These are phyloP conservation scores for Tripterygium wilfordii DNA, from an alignment of 177 flowering plant genomes.

Conservation along the genomic window DNA sequence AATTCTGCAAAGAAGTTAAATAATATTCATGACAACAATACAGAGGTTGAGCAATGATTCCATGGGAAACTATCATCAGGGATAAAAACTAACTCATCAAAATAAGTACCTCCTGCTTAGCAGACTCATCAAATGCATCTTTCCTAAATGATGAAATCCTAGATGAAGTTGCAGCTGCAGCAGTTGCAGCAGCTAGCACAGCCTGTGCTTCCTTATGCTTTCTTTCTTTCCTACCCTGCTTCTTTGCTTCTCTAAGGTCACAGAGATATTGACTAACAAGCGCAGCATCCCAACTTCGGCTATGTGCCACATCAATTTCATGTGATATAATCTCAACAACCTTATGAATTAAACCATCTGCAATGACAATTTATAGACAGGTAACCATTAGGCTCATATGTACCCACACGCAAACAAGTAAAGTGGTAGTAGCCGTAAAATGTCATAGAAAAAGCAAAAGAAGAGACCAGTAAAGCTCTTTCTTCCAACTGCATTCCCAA, in stretches of 20 bases:
- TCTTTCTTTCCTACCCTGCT: conserved; percentile 87
- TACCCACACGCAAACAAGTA: too few relatives aligned
- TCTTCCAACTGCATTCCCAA: conserved; percentile 44
- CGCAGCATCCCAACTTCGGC: conserved; percentile 78
- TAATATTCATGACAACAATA: too few relatives aligned
- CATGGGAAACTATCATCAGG: too few relatives aligned
- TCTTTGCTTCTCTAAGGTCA: conserved; percentile 77
- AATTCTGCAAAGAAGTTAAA: not conserved
- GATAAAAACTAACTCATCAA: too few relatives aligned
- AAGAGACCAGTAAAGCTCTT: conserved; percentile 58
- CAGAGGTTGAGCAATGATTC: too few relatives aligned
- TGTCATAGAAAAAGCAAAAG: too few relatives aligned
- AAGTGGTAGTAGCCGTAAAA: too few relatives aligned
- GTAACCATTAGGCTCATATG: too few relatives aligned
- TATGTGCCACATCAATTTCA: conserved; percentile 54
- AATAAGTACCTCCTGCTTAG: conserved; percentile 49
- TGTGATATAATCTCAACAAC: conserved; percentile 57
- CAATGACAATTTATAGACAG: conserved; percentile 11
- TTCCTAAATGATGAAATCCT: conserved; percentile 79
- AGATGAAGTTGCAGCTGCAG: conserved; percentile 92
- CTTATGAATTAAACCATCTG: conserved; percentile 67
- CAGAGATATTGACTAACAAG: conserved; percentile 64
- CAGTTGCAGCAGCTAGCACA: conserved; percentile 92
- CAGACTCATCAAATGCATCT: conserved; percentile 64
- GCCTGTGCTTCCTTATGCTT: conserved; percentile 93